Evolutionary conservation across 192 early-diverging fungal species (phyloP), one percentile per base, ranked within the genome.

Genomic region (Obelidium mucronatum): DNA sequence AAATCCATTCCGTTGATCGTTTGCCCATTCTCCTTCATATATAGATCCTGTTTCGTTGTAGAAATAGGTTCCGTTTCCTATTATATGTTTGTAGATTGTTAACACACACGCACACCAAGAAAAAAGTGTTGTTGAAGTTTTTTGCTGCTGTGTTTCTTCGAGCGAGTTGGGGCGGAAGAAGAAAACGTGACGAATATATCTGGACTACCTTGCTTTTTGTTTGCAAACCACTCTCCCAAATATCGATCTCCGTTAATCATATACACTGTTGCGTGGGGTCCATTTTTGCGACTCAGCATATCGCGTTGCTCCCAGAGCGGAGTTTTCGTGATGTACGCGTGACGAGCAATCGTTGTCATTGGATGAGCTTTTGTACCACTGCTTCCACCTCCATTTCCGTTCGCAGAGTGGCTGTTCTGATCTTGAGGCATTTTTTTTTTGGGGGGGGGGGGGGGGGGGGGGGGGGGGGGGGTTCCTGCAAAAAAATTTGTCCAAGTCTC

Each of bases 191-290:
- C 42, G 5, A 44, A 44, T 44, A 44, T 44, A 44, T 5, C 5
- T 44, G 42, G 5, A 17, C 26, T 51, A 88, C 89, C 88, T 52
- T 88, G 79, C 55, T 87, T 84, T 42, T 81, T 79, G 42, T 87
- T 86, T 67, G 62, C 81, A 39, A 76, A 75, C 89, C 89, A 90
- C 40, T 90, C 87, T 42, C 89, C 89, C 6, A 90, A 67, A 58
- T 89, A 90, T 40, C 76, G 76, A 60, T 90, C 89, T 13, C 86
- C 86, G 55, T 90, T 90, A 39, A 76, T 84, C 71, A 90, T 79
- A 74, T 85, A 88, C 8, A 90, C 85, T 13, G 84, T 87, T 1
- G 86, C 84, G 37, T 89, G 86, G 17, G 76, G 63, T 4, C 89
- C 88, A 28, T 83, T 81, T 60, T 90, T 90, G 52, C 85, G 71